Evolutionary conservation across 495 filamentous ascomycete species (phyloP).

Genomic region (Daldinia childiae): DNA sequence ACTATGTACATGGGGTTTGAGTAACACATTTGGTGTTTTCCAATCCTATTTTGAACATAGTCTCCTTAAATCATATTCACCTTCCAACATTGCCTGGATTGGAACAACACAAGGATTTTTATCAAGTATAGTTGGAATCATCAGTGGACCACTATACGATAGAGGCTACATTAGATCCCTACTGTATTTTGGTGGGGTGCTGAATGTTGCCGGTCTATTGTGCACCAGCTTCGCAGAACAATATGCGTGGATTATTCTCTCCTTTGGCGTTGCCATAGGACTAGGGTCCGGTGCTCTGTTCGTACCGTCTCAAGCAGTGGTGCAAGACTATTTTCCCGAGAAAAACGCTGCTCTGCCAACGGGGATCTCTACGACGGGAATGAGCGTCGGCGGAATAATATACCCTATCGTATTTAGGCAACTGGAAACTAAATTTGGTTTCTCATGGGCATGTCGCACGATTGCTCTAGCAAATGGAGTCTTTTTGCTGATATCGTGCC

Average conservation of each 20-base stretch:
- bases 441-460: conserved; percentile 70
- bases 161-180: conserved; percentile 66
- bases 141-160: conserved; percentile 72
- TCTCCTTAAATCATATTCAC: conserved; percentile 43
- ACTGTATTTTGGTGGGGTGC: conserved; percentile 59
- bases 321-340: conserved; percentile 78
- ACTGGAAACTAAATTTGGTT: conserved; percentile 65
- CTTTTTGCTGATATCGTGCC: conserved; percentile 54
- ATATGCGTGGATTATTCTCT: conserved; percentile 57
- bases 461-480: conserved; percentile 65
- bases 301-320: conserved; percentile 74
- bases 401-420: conserved; percentile 69
- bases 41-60: conserved; percentile 55
- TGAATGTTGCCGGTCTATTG: conserved; percentile 67
- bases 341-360: conserved; percentile 70
- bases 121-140: conserved; percentile 65
- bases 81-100: conserved; percentile 62
- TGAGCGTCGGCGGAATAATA: conserved; percentile 72
- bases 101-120: conserved; percentile 73
- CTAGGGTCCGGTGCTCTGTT: conserved; percentile 67
- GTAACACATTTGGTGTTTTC: conserved; percentile 60
- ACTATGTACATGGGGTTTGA: conserved; percentile 49
- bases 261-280: conserved; percentile 56
- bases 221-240: conserved; percentile 55
- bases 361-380: conserved; percentile 77